Evolutionary conservation across 2,329 filamentous ascomycete species (phyloP), one percentile per base, ranked within the genome.

Genomic region (Parastagonospora avenae): DNA sequence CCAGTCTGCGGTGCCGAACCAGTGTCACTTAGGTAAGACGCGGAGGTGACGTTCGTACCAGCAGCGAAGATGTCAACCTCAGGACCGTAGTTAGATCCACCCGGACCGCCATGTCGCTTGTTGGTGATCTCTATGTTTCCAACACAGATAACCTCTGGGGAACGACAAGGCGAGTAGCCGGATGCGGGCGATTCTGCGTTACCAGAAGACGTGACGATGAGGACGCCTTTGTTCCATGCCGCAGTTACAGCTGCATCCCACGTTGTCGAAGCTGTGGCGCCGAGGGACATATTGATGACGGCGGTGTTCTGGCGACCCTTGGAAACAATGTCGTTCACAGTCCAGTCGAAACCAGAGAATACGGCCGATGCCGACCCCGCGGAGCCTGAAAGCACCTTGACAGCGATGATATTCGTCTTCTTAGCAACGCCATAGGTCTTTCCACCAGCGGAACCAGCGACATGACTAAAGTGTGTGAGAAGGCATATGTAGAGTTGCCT

Each of bases 1-100:
- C 85, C 85, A 11, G 77, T 80, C 61, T 85, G 76, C 27, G 64
- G 76, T 41, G 72, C 72, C 67, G 57, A 65, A 1, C 61, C 62
- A 15, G 50, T 79, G 19, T 80, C 76, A 15, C 72, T 80, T 32
- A 68, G 72, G 42, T 65, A 64, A 31, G 76, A 83, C 9, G 83
- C 73, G 52, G 77, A 81, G 0, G 76, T 63, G 27, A 77, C 63
- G n/a, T 60, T 54, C 2, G 68, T 72, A 8, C 74, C 74, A 5
- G 73, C 61, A 8, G 72, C 74, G 33, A 70, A 75, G 41, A 77
- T 65, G 28, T 75, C 70, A 30, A 77, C 70, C 9, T 55, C 64
- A n/a, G 64, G 54, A 8, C 74, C 74, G 33, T 64, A 76, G 57
- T 76, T 76, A 1, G 70, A 73, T 38, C 68, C 71, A 10, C 39